A percentile compares a stretch with the other conserved stretches of the same genome.
Evolutionary conservation across 2,329 filamentous ascomycete genomes (phyloP).

Genomic region (Calonectria multiphialidica): DNA sequence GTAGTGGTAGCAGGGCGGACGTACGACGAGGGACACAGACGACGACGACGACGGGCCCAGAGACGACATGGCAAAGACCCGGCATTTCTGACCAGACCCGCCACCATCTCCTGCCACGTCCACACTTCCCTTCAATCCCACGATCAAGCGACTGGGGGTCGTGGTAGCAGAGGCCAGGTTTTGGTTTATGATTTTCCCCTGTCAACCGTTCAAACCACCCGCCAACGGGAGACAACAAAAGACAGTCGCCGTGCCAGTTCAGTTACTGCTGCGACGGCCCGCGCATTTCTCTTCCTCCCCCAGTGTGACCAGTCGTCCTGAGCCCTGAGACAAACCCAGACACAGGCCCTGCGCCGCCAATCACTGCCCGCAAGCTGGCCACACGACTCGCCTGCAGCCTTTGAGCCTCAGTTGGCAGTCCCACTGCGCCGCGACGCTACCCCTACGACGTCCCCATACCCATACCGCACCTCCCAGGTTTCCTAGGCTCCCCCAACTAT

Average conservation of each 20-base stretch:
- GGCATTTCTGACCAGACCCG: conserved; percentile 23
- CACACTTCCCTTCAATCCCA: conserved; percentile 14
- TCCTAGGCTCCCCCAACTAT: conserved; percentile 11
- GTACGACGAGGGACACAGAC: conserved; percentile 7
- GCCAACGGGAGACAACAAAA: background rate
- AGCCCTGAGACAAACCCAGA: background rate
- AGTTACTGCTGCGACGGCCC: background rate
- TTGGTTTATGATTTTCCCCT: background rate
- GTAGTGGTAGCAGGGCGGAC: background rate
- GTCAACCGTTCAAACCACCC: background rate
- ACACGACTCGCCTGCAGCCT: conserved; percentile 39
- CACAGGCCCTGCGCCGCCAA: conserved; percentile 29
- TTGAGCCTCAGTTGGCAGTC: conserved; percentile 43
- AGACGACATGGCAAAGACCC: conserved; percentile 6
- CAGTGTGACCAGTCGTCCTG: background rate
- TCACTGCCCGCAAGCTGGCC: conserved; percentile 43
- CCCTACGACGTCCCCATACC: conserved; percentile 17
- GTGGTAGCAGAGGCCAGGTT: background rate
- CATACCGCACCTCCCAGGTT: background rate
- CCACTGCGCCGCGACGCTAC: conserved; percentile 35
- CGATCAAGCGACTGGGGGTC: conserved; percentile 11
- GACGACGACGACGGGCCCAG: conserved; percentile 15
- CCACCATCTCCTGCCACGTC: conserved; percentile 27
- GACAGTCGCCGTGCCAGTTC: background rate
- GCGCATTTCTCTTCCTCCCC: background rate